These are phyloP conservation scores for Prorocentrum cordatum DNA, from an alignment of 169 alveolate species.

Conservation along the genomic window DNA sequence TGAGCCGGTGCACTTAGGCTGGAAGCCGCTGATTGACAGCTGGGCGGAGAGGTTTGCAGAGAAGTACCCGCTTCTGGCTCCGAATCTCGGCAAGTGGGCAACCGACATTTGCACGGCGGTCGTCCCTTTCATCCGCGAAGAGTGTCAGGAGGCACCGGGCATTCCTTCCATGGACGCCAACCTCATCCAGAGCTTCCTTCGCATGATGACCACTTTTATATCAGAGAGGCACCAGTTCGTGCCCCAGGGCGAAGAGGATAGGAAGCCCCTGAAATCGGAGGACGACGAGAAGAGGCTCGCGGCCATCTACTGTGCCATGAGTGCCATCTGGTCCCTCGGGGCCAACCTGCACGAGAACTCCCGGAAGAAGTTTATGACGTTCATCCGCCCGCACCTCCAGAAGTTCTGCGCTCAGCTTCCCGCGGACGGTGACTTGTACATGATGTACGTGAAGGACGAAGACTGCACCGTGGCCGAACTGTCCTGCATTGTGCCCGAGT, in stretches of 20 bases:
- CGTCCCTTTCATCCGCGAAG: constrained; percentile 75
- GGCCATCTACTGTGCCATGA: constrained; percentile 31
- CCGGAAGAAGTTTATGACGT: constrained; percentile 77
- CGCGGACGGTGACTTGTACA: constrained; percentile 80
- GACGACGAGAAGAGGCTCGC: constrained; percentile 18
- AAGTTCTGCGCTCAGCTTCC: constrained; percentile 76
- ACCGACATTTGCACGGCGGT: constrained; percentile 3
- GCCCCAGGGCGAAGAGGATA: constrained; percentile 9
- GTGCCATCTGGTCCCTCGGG: constrained; percentile 81
- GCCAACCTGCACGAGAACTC: constrained; percentile 84
- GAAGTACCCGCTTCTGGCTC: constrained; percentile 15
- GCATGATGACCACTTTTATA: constrained; percentile 49
- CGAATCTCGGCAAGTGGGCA: constrained; percentile 38
- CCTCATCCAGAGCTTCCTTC: constrained; percentile 36
- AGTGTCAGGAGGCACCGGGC: constrained; percentile 61
- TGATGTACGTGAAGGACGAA: constrained; percentile 79
- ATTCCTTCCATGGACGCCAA: constrained; percentile 31
- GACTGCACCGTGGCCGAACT: constrained; percentile 77
- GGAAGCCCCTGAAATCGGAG: neutral
- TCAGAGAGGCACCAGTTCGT: constrained; percentile 15
- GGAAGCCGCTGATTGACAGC: constrained; percentile 86
- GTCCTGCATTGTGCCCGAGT: constrained; percentile 78
- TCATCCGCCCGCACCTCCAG: constrained; percentile 77
- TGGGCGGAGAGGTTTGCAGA: constrained; percentile 77
- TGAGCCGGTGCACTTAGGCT: constrained; percentile 84